Evolutionary conservation across 1,284 basidiomycete genomes (phyloP), one percentile per base, ranked within the genome.

Genomic region (Trichosporon asahii): DNA sequence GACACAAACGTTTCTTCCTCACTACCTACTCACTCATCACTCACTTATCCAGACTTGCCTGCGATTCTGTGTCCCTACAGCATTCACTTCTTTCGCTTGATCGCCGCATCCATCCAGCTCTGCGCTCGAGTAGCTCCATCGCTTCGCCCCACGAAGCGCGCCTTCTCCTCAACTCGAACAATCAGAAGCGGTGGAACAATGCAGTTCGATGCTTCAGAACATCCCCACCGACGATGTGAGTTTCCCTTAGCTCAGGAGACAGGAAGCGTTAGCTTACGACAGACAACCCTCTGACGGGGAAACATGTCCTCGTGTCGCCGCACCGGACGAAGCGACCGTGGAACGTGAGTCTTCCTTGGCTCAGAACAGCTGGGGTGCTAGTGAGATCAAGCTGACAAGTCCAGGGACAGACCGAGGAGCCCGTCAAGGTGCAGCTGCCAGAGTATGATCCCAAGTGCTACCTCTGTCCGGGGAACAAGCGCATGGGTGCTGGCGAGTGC

Each of bases 381-480:
- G 15, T 3, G 40, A 31, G 3, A 4, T 44, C 40, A 4, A 46
- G 60, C 65, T 71, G 40, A 70, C 92, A 91, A 91, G 11, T 31
- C 91, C 86, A 90, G 67, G 94, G 94, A 31, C 93, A 95, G 80
- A 88, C 89, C 0, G 93, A 96, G 76, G 83, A 88, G 1, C 86
- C 89, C 0, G 87, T 89, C 70, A 68, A 85, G 1, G 75, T 83
- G 6, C 78, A 83, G 44, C 85, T 91, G 2, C 91, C 91, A 0
- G 72, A 86, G 49, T 90, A 94, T 80, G 95, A 97, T 77, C 86
- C 88, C 4, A 84, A 86, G 49, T 98, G 95, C 80, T 96, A 94
- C 81, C 88, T 98, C 57, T 98, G 95, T 77, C 95, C 95, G 0
- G 90, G 94, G 18, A 97, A 98, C 80, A 78, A 83, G 27, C 88